These are phyloP conservation scores for Clonostachys sp. DNA, from an alignment of 2,329 filamentous ascomycete genomes.

Conservation along the genomic window DNA sequence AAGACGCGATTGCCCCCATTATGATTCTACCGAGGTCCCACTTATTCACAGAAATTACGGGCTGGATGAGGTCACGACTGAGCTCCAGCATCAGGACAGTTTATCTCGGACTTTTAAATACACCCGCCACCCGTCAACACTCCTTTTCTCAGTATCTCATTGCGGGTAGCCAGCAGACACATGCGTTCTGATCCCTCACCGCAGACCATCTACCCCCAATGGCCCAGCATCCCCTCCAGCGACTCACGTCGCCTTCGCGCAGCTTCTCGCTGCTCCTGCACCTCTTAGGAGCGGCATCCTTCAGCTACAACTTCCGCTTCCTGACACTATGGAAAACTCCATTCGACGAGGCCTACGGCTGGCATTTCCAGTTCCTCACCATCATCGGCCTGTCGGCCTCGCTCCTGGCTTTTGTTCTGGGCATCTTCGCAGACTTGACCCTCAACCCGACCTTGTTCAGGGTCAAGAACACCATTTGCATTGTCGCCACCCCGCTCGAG, in stretches of 20 bases:
- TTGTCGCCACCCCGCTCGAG: conserved; percentile 65
- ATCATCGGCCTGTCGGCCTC: conserved; percentile 65
- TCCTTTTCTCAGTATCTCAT: neutral
- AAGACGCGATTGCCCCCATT: too few species aligned
- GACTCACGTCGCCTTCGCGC: conserved; percentile 60
- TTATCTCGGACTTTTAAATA: neutral
- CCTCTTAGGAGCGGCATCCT: conserved; percentile 45
- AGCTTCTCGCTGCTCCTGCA: conserved; percentile 61
- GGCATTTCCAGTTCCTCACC: conserved; percentile 69
- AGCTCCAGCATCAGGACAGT: too few species aligned
- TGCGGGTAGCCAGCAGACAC: too few species aligned
- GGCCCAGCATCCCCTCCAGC: conserved; percentile 58
- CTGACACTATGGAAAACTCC: conserved; percentile 42
- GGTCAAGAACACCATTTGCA: conserved; percentile 62
- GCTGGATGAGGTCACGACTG: too few species aligned
- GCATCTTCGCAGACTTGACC: conserved; percentile 60
- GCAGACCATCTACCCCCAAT: conserved; percentile 17
- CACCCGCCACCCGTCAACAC: neutral
- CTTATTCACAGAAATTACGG: too few species aligned
- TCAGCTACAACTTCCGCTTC: conserved; percentile 48
- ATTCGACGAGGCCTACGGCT: conserved; percentile 57
- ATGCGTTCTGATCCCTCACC: too few species aligned
- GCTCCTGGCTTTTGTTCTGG: conserved; percentile 55
- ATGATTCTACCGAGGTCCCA: too few species aligned
- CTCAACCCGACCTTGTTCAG: conserved; percentile 53